Evolutionary conservation across 2,329 filamentous ascomycete species (phyloP).

Genomic region (Aspergillus ochraceoroseus): DNA sequence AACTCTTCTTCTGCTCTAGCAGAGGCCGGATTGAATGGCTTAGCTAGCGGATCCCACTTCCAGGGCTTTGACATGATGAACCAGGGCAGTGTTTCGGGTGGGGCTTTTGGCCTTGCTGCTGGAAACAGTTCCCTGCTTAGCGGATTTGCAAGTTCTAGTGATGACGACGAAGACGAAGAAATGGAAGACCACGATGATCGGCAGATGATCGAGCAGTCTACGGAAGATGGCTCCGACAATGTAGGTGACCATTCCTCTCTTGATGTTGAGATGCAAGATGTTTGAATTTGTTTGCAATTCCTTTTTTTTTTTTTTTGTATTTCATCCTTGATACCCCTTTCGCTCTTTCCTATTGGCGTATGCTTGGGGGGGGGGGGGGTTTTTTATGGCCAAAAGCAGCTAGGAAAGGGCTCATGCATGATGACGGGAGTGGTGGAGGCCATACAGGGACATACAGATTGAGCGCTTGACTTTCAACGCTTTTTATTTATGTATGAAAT

Average conservation of each 20-base stretch:
- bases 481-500: conserved; percentile 24
- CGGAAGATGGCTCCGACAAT: conserved; percentile 56
- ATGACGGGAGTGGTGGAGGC: conserved; percentile 18
- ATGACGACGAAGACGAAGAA: conserved; percentile 94
- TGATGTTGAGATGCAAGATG: conserved; percentile 58
- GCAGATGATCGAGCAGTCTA: conserved; percentile 35
- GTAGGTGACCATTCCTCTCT: conserved; percentile 61
- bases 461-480: conserved; percentile 21
- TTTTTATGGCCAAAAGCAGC: conserved; percentile 14
- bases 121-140: conserved; percentile 65
- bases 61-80: conserved; percentile 63
- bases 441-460: conserved; percentile 18
- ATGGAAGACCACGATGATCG: conserved; percentile 63
- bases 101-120: conserved; percentile 66
- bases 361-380: conserved; percentile 3
- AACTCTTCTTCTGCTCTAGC: conserved; percentile 65
- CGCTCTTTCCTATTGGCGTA: conserved; percentile 13
- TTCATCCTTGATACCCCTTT: conserved; percentile 6
- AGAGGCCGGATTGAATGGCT: conserved; percentile 73
- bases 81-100: conserved; percentile 62
- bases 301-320: neutral
- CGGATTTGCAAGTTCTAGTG: conserved; percentile 89
- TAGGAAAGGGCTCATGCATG: conserved; percentile 17
- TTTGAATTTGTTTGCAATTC: conserved; percentile 45
- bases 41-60: conserved; percentile 46